Evolutionary conservation across 768 basidiomycete genomes (phyloP).

Genomic region (Infundibulicybe gibba): DNA sequence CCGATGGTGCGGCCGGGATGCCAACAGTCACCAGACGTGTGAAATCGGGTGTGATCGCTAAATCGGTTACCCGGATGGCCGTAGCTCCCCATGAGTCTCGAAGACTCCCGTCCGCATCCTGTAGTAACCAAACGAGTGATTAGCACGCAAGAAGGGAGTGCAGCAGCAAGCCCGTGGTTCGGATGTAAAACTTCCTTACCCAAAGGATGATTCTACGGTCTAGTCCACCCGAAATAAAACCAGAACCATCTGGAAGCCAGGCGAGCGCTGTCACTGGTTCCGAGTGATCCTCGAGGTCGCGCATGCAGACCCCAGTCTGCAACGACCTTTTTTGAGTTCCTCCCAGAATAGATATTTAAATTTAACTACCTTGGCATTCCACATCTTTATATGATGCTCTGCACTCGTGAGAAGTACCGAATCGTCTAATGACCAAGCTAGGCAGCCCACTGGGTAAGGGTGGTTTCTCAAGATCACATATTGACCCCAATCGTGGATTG

Average conservation of each 20-base stretch:
- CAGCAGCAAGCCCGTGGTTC: background rate
- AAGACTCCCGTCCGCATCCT: slow-evolving; percentile 77
- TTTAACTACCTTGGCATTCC: slow-evolving; percentile 77
- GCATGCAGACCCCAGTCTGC: slow-evolving; percentile 73
- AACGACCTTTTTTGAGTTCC: slow-evolving; percentile 7
- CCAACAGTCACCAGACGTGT: slow-evolving; percentile 84
- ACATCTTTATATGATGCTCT: slow-evolving; percentile 81
- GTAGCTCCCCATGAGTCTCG: slow-evolving; percentile 66
- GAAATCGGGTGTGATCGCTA: slow-evolving; percentile 84
- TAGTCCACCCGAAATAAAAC: slow-evolving; percentile 86
- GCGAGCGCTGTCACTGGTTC: slow-evolving; percentile 84
- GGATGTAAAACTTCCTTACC: slow-evolving; percentile 43
- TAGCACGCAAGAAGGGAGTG: background rate
- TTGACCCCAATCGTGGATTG: slow-evolving; percentile 55
- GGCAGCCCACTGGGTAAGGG: slow-evolving; percentile 68
- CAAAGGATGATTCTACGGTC: slow-evolving; percentile 83
- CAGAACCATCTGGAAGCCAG: slow-evolving; percentile 87
- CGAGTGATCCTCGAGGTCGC: slow-evolving; percentile 64
- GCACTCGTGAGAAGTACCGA: slow-evolving; percentile 77
- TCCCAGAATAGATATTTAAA: background rate
- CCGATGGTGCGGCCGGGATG: slow-evolving; percentile 34
- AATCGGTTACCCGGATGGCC: slow-evolving; percentile 80
- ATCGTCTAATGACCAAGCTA: slow-evolving; percentile 95
- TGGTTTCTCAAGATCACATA: slow-evolving; percentile 72
- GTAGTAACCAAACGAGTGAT: slow-evolving; percentile 4